These are phyloP conservation scores for Trichoderma lentiforme DNA, from an alignment of 2,329 filamentous ascomycete genomes.

Conservation along the genomic window DNA sequence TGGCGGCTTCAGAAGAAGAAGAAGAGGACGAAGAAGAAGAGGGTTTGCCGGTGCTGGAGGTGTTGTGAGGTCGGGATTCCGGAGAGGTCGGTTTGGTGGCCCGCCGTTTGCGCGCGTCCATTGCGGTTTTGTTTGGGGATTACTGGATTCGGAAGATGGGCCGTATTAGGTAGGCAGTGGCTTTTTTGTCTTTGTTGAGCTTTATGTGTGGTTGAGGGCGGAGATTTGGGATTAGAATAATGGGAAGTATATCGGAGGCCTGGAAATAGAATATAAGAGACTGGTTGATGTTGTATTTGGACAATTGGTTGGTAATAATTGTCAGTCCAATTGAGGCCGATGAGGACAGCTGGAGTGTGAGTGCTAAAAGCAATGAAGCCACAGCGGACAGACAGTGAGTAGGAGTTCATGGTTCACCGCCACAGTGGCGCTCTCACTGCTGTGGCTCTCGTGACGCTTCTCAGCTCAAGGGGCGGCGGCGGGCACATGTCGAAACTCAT, in stretches of 20 bases:
- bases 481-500: neutral
- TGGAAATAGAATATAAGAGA: neutral
- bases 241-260: neutral
- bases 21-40: neutral
- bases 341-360: neutral
- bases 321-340: neutral
- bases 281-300: neutral
- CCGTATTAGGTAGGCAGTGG: neutral
- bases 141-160: neutral
- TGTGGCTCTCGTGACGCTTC: neutral
- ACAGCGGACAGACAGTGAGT: neutral
- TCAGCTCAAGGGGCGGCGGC: neutral
- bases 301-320: neutral
- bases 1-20: neutral
- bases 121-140: neutral
- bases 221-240: neutral
- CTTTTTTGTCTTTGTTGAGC: neutral
- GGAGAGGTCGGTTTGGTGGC: constrained; percentile 11
- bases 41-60: neutral
- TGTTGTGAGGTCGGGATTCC: neutral
- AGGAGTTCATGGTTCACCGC: neutral
- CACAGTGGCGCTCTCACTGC: constrained; percentile 5
- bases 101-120: constrained; percentile 16
- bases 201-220: neutral
- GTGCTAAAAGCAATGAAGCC: neutral